Percentiles rank a stretch among this genome's conserved stretches.
phyloP scores from a whole-genome alignment of 192 early-diverging fungal genomes.

The Radiomyces spectabilis region DNA sequence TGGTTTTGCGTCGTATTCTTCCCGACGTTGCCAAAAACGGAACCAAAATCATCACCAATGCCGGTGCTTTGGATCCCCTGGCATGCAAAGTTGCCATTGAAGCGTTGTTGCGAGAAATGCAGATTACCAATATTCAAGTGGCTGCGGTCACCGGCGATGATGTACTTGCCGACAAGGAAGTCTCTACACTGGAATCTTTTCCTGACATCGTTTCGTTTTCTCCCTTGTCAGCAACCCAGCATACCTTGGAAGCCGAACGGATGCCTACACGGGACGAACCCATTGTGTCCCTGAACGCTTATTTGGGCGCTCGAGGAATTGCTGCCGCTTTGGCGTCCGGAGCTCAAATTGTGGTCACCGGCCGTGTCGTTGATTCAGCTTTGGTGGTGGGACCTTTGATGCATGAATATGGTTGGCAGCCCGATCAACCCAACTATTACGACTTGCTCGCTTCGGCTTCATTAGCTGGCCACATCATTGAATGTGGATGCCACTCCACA shows the following conservation, averaged over 20 bases:
- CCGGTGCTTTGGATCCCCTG: slow-evolving; percentile 49
- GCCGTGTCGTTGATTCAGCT: slow-evolving; percentile 57
- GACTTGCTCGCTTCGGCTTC: slow-evolving; percentile 55
- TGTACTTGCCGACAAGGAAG: slow-evolving; percentile 12
- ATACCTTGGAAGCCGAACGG: slow-evolving; percentile 22
- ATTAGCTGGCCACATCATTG: slow-evolving; percentile 59
- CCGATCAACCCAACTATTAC: slow-evolving; percentile 27
- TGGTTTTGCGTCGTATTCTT: slow-evolving; percentile 34
- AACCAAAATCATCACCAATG: slow-evolving; percentile 56
- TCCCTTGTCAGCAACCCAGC: not conserved
- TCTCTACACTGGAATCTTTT: not conserved
- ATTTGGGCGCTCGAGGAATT: slow-evolving; percentile 46
- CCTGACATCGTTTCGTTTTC: slow-evolving; percentile 2
- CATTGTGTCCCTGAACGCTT: slow-evolving; percentile 49
- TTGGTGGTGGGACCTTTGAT: slow-evolving; percentile 50
- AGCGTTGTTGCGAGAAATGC: slow-evolving; percentile 11
- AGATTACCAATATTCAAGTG: slow-evolving; percentile 15
- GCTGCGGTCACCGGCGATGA: slow-evolving; percentile 58
- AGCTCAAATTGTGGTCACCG: slow-evolving; percentile 53
- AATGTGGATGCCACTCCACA: slow-evolving; percentile 62
- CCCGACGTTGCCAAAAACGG: slow-evolving; percentile 38
- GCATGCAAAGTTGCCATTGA: slow-evolving; percentile 53
- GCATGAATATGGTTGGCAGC: slow-evolving; percentile 48
- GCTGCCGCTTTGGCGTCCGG: slow-evolving; percentile 42
- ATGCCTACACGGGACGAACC: slow-evolving; percentile 35